These are phyloP conservation scores for Cynara cardunculus DNA, from an alignment of 129 eudicot species.

Conservation along the genomic window DNA sequence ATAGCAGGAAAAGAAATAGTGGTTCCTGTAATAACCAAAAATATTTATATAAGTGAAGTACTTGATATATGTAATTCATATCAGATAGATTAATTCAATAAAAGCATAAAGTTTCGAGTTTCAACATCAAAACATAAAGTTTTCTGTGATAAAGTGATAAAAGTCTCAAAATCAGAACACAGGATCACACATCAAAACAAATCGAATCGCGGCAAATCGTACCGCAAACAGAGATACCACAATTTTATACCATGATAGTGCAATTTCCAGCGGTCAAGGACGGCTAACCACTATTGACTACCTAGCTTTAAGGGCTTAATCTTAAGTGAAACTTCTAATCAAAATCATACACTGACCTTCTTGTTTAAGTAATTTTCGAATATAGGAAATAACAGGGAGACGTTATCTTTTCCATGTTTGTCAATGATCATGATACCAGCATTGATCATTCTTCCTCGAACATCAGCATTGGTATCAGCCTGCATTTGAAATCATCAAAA, in stretches of 20 bases:
- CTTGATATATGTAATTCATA: neutral
- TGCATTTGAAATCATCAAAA: conserved; percentile 37
- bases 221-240: neutral
- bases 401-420: conserved; percentile 96
- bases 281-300: neutral
- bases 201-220: neutral
- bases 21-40: neutral
- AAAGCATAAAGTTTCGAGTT: neutral
- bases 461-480: conserved; percentile 97
- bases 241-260: neutral
- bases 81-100: neutral
- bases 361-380: conserved; percentile 95
- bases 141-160: too few species aligned
- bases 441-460: conserved; percentile 96
- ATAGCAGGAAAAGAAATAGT: neutral
- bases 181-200: neutral
- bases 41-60: neutral
- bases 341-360: conserved; percentile 45
- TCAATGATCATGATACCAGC: conserved; percentile 97
- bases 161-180: too few species aligned
- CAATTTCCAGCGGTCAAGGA: too few species aligned
- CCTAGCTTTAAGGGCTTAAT: neutral
- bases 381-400: conserved; percentile 81
- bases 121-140: neutral
- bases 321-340: neutral